phyloP scores from a whole-genome alignment of 1,284 basidiomycete species.

The Apiotrichum mycotoxinovorans region DNA sequence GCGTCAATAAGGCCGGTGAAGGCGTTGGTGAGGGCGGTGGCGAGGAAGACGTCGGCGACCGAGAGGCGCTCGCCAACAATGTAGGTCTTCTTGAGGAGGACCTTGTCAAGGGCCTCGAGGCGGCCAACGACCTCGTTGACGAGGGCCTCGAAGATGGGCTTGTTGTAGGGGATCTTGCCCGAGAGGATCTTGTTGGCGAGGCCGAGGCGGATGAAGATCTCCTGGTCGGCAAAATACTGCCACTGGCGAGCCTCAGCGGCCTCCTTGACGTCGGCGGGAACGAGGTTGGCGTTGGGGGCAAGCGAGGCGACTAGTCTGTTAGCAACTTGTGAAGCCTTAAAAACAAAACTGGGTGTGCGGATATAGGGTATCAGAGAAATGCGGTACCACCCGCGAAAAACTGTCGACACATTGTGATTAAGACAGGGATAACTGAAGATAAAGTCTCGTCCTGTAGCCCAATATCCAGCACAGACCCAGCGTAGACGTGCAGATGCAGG shows the following conservation, averaged over 20 bases:
- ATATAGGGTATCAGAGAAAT: slow-evolving; percentile 45
- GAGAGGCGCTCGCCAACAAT: slow-evolving; percentile 92
- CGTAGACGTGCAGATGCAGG: too few species aligned
- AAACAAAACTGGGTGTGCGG: not conserved
- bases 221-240: slow-evolving; percentile 61
- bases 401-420: slow-evolving; percentile 61
- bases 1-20: slow-evolving; percentile 60
- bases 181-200: slow-evolving; percentile 53
- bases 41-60: slow-evolving; percentile 78
- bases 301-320: slow-evolving; percentile 62
- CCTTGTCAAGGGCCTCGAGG: slow-evolving; percentile 60
- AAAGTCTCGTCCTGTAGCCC: slow-evolving; percentile 49
- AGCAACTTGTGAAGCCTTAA: not conserved
- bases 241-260: slow-evolving; percentile 66
- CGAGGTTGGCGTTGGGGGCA: slow-evolving; percentile 64
- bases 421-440: slow-evolving; percentile 63
- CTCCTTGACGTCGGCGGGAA: slow-evolving; percentile 59
- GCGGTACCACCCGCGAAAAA: slow-evolving; percentile 54
- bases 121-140: slow-evolving; percentile 31
- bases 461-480: too few species aligned
- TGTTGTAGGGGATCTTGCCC: slow-evolving; percentile 57
- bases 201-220: slow-evolving; percentile 48
- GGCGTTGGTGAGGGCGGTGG: slow-evolving; percentile 58
- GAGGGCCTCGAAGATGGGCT: slow-evolving; percentile 53
- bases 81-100: slow-evolving; percentile 79